Conservation (phyloP, 371 early-diverging fungal genomes). For the Saksenaea vasiformis region DNA sequence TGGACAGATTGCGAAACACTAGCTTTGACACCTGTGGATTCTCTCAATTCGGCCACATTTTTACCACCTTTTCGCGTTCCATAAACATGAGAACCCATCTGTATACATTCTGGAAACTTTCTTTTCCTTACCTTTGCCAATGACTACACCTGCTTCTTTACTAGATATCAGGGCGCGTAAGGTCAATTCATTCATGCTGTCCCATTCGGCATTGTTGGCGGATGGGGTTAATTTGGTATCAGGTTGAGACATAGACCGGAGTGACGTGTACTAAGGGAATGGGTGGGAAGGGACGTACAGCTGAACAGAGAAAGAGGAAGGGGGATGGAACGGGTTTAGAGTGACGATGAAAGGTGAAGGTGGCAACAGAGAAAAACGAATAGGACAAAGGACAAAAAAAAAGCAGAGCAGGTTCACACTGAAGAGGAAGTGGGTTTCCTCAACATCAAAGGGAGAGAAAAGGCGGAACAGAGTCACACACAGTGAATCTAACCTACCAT, state of each 20-base stretch:
- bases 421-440: conserved; percentile 1
- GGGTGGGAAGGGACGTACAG: background rate
- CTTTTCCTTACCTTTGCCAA: conserved; percentile 67
- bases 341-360: background rate
- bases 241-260: background rate
- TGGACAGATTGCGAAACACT: conserved; percentile 86
- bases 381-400: background rate
- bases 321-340: background rate
- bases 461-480: background rate
- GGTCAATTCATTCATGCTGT: conserved; percentile 44
- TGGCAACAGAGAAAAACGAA: conserved; percentile 4
- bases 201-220: background rate
- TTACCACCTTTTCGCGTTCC: conserved; percentile 56
- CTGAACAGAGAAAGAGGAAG: background rate
- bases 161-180: conserved; percentile 86
- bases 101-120: background rate
- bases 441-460: background rate
- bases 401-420: background rate
- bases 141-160: conserved; percentile 93
- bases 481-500: background rate
- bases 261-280: background rate
- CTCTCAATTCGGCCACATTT: conserved; percentile 83
- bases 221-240: background rate
- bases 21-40: conserved; percentile 79
- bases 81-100: background rate